phyloP scores from a whole-genome alignment of 495 filamentous ascomycete genomes.

The Halenospora varia region DNA sequence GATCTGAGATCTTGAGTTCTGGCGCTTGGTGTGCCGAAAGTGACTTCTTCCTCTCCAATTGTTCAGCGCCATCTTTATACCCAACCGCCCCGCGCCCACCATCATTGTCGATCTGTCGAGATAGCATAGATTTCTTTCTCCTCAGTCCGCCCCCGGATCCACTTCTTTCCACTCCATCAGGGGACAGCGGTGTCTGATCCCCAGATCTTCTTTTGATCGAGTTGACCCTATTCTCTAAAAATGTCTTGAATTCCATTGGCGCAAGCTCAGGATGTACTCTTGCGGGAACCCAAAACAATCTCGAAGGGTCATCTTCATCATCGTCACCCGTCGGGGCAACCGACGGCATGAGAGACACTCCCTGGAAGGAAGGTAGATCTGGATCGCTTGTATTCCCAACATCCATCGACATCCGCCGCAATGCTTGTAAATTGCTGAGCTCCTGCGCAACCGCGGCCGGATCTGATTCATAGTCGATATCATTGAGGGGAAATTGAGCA shows the following conservation, averaged over 20 bases:
- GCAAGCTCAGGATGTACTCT: conserved; percentile 92
- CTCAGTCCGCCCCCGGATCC: conserved; percentile 58
- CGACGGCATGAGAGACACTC: conserved; percentile 56
- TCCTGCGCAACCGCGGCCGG: conserved; percentile 93
- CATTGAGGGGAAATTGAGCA: conserved; percentile 59
- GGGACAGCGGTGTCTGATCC: conserved; percentile 59
- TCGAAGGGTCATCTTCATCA: conserved; percentile 82
- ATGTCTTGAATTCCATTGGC: conserved; percentile 94
- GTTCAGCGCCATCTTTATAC: conserved; percentile 86
- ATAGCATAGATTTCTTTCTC: conserved; percentile 95
- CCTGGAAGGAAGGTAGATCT: conserved; percentile 81
- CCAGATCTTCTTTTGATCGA: conserved; percentile 81
- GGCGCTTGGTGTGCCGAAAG: conserved; percentile 43
- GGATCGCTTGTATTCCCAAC: conserved; percentile 87
- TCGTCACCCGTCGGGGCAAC: conserved; percentile 71
- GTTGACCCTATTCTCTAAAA: conserved; percentile 87
- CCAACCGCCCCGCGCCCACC: conserved; percentile 55
- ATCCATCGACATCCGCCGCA: conserved; percentile 98
- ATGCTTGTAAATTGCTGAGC: conserved; percentile 88
- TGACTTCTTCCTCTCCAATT: conserved; percentile 72
- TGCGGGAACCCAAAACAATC: conserved; percentile 94
- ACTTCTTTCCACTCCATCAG: conserved; percentile 57
- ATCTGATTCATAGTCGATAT: conserved; percentile 88
- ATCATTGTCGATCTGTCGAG: conserved; percentile 77
- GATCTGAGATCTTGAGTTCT: conserved; percentile 54